A percentile compares a stretch with the other conserved stretches of the same genome.
Conservation (phyloP, 2,329 filamentous ascomycete genomes). For the Thermomyces lanuginosus region DNA sequence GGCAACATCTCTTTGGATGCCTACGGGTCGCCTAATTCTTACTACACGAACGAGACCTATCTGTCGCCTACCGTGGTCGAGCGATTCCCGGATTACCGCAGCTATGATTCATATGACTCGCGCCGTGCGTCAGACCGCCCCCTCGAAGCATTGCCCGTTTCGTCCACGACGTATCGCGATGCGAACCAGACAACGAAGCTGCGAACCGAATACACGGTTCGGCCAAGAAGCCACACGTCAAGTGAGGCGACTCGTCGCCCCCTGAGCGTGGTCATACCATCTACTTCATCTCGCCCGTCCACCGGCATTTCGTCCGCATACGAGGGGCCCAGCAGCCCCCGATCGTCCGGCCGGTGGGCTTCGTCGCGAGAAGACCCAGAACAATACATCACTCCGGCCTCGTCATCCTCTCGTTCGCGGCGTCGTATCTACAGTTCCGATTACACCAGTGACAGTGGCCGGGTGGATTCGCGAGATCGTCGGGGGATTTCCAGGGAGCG, state of each 20-base stretch:
- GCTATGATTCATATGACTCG: slow-evolving; percentile 12
- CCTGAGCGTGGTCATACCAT: slow-evolving; percentile 13
- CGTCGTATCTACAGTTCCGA: slow-evolving; percentile 18
- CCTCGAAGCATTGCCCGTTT: slow-evolving; percentile 19
- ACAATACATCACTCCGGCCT: slow-evolving; percentile 20
- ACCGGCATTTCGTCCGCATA: slow-evolving; percentile 16
- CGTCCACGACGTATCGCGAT: slow-evolving; percentile 18
- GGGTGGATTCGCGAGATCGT: slow-evolving; percentile 11
- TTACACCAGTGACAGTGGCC: slow-evolving; percentile 22
- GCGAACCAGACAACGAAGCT: slow-evolving; percentile 16
- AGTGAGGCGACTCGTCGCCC: slow-evolving; percentile 14
- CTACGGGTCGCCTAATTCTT: slow-evolving; percentile 15
- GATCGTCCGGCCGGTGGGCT: slow-evolving; percentile 10
- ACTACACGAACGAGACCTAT: slow-evolving; percentile 17
- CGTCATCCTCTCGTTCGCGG: slow-evolving; percentile 15
- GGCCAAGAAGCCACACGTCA: slow-evolving; percentile 23
- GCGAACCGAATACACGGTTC: slow-evolving; percentile 23
- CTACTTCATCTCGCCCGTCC: slow-evolving; percentile 10
- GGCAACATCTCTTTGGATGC: slow-evolving; percentile 23
- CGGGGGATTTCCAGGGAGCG: slow-evolving; percentile 10
- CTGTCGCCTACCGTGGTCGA: slow-evolving; percentile 13
- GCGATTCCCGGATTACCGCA: slow-evolving; percentile 13
- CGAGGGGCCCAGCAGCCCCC: slow-evolving; percentile 18
- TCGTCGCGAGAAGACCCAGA: slow-evolving; percentile 14
- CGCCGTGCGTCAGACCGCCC: slow-evolving; percentile 12